phyloP scores from a whole-genome alignment of 495 filamentous ascomycete genomes.

The Neurospora sp. region DNA sequence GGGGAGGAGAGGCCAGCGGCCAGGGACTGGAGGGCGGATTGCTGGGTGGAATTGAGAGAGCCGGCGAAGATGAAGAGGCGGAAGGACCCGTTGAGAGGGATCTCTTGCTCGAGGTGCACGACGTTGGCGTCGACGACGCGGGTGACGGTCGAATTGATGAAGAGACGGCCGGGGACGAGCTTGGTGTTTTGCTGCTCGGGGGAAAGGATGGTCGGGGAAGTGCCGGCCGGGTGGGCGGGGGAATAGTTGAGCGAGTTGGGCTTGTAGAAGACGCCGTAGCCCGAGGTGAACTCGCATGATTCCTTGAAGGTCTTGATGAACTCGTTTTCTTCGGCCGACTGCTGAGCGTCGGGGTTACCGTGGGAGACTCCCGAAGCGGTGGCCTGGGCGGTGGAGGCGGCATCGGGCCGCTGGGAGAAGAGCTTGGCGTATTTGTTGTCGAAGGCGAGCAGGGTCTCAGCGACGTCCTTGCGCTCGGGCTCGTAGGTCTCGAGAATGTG shows the following conservation, averaged over 20 bases:
- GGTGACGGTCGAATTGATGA: slow-evolving; percentile 68
- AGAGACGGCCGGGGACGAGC: slow-evolving; percentile 57
- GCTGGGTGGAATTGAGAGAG: slow-evolving; percentile 38
- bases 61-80: slow-evolving; percentile 78
- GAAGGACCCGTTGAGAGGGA: slow-evolving; percentile 81
- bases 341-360: slow-evolving; percentile 10
- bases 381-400: slow-evolving; percentile 39
- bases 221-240: slow-evolving; percentile 55
- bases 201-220: slow-evolving; percentile 23
- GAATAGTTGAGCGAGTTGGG: slow-evolving; percentile 54
- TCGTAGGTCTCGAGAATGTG: slow-evolving; percentile 62
- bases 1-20: slow-evolving; percentile 52
- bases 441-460: slow-evolving; percentile 61
- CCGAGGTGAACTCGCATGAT: slow-evolving; percentile 60
- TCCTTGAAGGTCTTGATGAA: slow-evolving; percentile 62
- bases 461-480: slow-evolving; percentile 57
- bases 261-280: slow-evolving; percentile 60
- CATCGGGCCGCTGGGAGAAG: slow-evolving; percentile 50
- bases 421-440: slow-evolving; percentile 63
- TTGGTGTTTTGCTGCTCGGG: slow-evolving; percentile 51
- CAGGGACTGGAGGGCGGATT: slow-evolving; percentile 54
- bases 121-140: slow-evolving; percentile 77
- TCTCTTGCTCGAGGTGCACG: slow-evolving; percentile 78
- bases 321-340: slow-evolving; percentile 50
- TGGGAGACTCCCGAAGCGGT: slow-evolving; percentile 17